Conservation (phyloP, 768 basidiomycete species). For the Pisolithus orientalis region DNA sequence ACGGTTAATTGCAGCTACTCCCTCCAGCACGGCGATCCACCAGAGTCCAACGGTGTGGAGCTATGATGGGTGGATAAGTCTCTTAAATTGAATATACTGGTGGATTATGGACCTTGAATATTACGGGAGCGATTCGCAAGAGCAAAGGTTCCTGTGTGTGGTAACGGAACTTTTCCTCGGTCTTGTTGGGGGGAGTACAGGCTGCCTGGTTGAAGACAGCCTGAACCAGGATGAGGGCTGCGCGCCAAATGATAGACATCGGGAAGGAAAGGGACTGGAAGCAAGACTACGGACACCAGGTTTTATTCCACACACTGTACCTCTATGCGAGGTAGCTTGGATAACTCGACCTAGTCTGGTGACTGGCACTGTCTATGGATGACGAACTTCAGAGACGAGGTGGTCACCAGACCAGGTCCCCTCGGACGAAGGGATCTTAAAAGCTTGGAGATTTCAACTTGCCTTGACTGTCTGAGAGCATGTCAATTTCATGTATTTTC, state of each 20-base stretch:
- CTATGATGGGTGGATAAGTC: slow-evolving; percentile 23
- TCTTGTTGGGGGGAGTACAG: slow-evolving; percentile 53
- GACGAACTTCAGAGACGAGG: no score
- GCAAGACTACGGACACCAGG: no score
- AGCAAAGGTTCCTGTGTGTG: slow-evolving; percentile 46
- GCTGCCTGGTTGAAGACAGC: slow-evolving; percentile 46
- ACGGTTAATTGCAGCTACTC: slow-evolving; percentile 34
- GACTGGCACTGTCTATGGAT: no score
- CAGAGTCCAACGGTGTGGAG: slow-evolving; percentile 45
- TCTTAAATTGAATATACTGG: neutral
- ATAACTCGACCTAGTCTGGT: no score
- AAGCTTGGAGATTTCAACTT: no score
- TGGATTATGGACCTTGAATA: slow-evolving; percentile 41
- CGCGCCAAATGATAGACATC: slow-evolving; percentile 44
- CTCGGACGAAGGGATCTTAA: no score
- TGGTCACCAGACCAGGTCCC: no score
- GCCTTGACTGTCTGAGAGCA: no score
- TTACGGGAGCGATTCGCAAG: slow-evolving; percentile 48
- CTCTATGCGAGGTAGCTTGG: no score
- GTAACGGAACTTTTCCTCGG: slow-evolving; percentile 43
- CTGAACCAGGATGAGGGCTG: slow-evolving; percentile 43
- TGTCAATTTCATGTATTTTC: no score
- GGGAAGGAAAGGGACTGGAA: neutral
- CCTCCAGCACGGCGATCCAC: slow-evolving; percentile 45
- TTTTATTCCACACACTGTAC: no score